These are phyloP conservation scores for Odonthalia washingtoniensis DNA, from an alignment of 31 red algal species.

Conservation along the genomic window DNA sequence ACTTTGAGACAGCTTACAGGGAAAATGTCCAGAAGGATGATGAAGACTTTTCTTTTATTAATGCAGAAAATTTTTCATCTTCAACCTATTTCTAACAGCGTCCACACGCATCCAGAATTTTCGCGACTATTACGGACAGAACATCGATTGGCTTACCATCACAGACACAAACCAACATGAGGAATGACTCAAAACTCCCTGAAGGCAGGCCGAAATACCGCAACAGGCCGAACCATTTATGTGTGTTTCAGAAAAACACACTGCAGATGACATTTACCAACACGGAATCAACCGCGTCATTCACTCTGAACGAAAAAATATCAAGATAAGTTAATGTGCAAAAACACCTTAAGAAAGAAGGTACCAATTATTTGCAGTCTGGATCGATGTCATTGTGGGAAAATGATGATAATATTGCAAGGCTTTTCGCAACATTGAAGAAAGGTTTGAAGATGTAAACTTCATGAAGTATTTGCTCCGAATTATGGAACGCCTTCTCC, in stretches of 20 bases:
- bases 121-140: too few relatives aligned
- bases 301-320: conserved; percentile 32
- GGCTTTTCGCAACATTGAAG: conserved; percentile 71
- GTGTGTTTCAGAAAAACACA: conserved; percentile 72
- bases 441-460: conserved; percentile 57
- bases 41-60: conserved; percentile 96
- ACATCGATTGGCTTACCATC: too few relatives aligned
- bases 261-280: conserved; percentile 60
- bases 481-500: conserved; percentile 85
- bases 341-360: conserved; percentile 45
- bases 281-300: conserved; percentile 62
- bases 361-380: conserved; percentile 76
- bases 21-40: conserved; percentile 94
- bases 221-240: conserved; percentile 38
- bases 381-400: conserved; percentile 83
- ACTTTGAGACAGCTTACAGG: conserved; percentile 99
- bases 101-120: too few relatives aligned
- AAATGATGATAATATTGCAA: conserved; percentile 59
- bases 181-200: too few relatives aligned
- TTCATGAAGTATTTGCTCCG: conserved; percentile 77
- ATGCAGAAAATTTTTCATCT: too few relatives aligned
- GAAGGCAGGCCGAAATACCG: too few relatives aligned
- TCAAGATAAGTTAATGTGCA: conserved; percentile 81
- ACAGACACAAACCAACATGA: too few relatives aligned
- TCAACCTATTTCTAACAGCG: too few relatives aligned